Base-by-base conservation (phyloP, 805 yeast species). In the Ogataea glucozyma region DNA sequence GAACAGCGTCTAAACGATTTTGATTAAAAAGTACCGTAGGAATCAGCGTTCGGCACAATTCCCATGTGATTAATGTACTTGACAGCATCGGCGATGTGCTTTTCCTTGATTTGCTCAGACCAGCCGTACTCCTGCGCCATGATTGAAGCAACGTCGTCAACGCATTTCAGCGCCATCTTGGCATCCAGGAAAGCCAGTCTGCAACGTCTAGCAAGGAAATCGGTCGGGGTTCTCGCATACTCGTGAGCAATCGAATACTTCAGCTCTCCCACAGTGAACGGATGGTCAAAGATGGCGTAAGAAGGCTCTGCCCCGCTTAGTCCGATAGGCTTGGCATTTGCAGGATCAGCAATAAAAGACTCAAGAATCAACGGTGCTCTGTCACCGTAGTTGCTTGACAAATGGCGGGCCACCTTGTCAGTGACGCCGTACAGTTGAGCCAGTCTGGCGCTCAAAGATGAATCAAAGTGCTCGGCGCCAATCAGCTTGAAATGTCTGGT, bases 131-230 rank as follows among this genome's bases (percentile, higher is more conserved):
- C 93, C 40, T 77, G 72, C 53, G 81, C 89, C 93, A 90, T 85
- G 51, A 88, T 75, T 54, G 85, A 85, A 39, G 86, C 89, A 27
- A 91, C 95, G 49, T 83, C 85, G 49, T 88, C 95, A 43, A 90
- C 81, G 12, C 95, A 85, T 39, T 70, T 73, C 50, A 81, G 69
- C 11, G 97, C 96, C 51, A 85, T 88, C 64, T 80, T 80, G 31
- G 93, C 87, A 68, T 90, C 90, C 62, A 90, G 73, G 72, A 89
- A 91, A 3, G 96, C 96, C 62, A 88, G 80, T 68, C 98, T 81
- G 41, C 91, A 83, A 75, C 98, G 84, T 74, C 97, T 85, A 43
- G 95, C 88, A 52, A 90, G 73, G 73, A 90, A 88, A 66, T 90
- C 98, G 44, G 83, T 70, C 35, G 96, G 95, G 10, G 90, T 85